phyloP scores from a whole-genome alignment of 352 stramenopile genomes.

The Phytophthora pisi region DNA sequence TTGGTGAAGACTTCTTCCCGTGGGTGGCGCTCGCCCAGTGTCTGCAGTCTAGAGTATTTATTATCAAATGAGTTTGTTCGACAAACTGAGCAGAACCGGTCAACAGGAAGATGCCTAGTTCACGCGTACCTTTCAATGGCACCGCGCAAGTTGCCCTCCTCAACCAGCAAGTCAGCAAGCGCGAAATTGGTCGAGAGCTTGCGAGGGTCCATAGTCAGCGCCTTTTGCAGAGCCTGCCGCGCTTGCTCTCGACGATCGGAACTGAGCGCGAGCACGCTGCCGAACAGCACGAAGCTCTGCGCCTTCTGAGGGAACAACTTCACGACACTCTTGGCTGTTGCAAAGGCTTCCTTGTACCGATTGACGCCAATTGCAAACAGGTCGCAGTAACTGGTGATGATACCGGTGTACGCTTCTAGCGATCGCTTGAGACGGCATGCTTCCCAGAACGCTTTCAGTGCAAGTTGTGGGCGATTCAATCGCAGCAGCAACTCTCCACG shows the following conservation, averaged over 20 bases:
- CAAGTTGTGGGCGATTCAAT: conserved; percentile 65
- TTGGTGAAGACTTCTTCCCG: conserved; percentile 80
- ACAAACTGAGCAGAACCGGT: conserved; percentile 7
- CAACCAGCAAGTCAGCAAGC: conserved; percentile 68
- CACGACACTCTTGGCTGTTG: conserved; percentile 66
- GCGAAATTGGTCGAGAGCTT: conserved; percentile 72
- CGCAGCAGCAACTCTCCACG: conserved; percentile 66
- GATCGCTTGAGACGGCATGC: conserved; percentile 64
- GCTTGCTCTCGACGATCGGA: conserved; percentile 67
- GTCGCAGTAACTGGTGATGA: conserved; percentile 79
- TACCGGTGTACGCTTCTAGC: conserved; percentile 72
- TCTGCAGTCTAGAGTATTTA: conserved; percentile 36
- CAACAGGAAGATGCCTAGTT: background rate
- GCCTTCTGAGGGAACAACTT: conserved; percentile 75
- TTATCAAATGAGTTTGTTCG: background rate
- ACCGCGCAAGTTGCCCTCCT: conserved; percentile 50
- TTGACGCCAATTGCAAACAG: conserved; percentile 65
- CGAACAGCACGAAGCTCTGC: conserved; percentile 74
- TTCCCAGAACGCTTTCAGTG: conserved; percentile 67
- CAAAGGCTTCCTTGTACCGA: conserved; percentile 79
- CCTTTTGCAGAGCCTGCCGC: conserved; percentile 61
- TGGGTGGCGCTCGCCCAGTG: conserved; percentile 52
- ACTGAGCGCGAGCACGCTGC: conserved; percentile 73
- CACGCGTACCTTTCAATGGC: conserved; percentile 68
- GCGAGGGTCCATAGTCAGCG: conserved; percentile 62